These are phyloP conservation scores for Gracilaria gracilis DNA, from an alignment of 23 red algal species.

Conservation along the genomic window DNA sequence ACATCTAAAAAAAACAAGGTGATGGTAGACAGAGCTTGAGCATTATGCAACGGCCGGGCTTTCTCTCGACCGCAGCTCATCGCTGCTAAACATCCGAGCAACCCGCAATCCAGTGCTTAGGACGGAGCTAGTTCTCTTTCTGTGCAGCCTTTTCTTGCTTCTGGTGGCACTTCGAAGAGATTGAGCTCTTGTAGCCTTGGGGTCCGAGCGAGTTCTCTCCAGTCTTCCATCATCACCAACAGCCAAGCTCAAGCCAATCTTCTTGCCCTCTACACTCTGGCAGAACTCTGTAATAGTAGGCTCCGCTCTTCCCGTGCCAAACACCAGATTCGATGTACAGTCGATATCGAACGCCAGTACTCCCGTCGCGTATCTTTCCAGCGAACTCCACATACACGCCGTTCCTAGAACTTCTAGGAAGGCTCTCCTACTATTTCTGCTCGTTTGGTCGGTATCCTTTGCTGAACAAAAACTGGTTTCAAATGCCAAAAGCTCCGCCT, in stretches of 20 bases:
- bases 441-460: constrained; percentile 13
- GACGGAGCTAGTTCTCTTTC: constrained; percentile 58
- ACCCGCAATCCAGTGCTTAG: constrained; percentile 25
- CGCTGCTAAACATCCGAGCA: constrained; percentile 31
- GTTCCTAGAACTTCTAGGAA: constrained; percentile 70
- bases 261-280: constrained; percentile 46
- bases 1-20: constrained; percentile 16
- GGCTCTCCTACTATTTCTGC: constrained; percentile 16
- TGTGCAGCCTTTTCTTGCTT: constrained; percentile 48
- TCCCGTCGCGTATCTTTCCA: constrained; percentile 63
- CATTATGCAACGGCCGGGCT: constrained; percentile 22
- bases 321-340: constrained; percentile 64
- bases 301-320: constrained; percentile 49
- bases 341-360: constrained; percentile 62
- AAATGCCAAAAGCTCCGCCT: constrained; percentile 13
- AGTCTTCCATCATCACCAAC: constrained; percentile 21
- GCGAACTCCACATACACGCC: constrained; percentile 63
- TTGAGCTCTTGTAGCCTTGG: constrained; percentile 38
- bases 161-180: constrained; percentile 23
- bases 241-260: constrained; percentile 60
- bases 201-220: constrained; percentile 26
- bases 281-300: constrained; percentile 61
- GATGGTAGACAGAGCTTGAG: background rate
- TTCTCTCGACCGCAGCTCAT: constrained; percentile 6
- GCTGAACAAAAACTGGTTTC: constrained; percentile 15